A percentile compares a stretch with the other conserved stretches of the same genome.
Evolutionary conservation across 345 rosid species (phyloP).

Genomic region (Eucalyptus marginata): DNA sequence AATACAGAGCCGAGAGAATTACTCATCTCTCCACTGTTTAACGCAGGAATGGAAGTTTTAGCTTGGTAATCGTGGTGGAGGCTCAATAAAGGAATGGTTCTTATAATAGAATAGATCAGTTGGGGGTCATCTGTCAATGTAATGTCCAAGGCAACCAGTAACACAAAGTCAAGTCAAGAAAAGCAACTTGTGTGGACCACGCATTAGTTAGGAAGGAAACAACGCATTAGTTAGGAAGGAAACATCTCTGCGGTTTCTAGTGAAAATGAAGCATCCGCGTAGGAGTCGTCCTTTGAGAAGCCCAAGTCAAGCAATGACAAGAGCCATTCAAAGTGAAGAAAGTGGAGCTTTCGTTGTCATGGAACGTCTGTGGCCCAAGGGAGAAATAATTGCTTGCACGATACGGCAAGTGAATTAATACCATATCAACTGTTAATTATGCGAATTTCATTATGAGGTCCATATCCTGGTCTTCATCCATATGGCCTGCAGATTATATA

Average conservation of each 20-base stretch:
- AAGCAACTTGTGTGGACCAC: neutral
- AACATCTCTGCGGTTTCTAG: neutral
- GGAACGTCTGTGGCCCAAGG: neutral
- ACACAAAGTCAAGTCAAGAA: neutral
- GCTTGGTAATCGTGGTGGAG: neutral
- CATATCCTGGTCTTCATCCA: neutral
- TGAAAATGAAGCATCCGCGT: neutral
- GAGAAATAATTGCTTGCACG: neutral
- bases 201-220: too few relatives aligned
- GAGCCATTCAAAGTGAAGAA: neutral
- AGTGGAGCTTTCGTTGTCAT: neutral
- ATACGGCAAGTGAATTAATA: neutral
- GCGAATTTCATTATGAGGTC: too few relatives aligned
- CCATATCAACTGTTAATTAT: neutral
- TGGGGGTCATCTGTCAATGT: neutral
- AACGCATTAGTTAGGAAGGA: too few relatives aligned
- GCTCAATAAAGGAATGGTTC: neutral
- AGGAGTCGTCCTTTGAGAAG: neutral
- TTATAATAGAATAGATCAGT: neutral
- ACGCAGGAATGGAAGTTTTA: neutral
- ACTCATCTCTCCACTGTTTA: neutral
- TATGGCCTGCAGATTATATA: neutral
- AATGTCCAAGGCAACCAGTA: neutral
- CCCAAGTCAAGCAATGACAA: too few relatives aligned
- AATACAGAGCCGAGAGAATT: neutral